Percentiles rank a stretch among this genome's conserved stretches.
phyloP scores from a whole-genome alignment of 169 alveolate genomes.

The Cryptosporidium meleagridis region DNA sequence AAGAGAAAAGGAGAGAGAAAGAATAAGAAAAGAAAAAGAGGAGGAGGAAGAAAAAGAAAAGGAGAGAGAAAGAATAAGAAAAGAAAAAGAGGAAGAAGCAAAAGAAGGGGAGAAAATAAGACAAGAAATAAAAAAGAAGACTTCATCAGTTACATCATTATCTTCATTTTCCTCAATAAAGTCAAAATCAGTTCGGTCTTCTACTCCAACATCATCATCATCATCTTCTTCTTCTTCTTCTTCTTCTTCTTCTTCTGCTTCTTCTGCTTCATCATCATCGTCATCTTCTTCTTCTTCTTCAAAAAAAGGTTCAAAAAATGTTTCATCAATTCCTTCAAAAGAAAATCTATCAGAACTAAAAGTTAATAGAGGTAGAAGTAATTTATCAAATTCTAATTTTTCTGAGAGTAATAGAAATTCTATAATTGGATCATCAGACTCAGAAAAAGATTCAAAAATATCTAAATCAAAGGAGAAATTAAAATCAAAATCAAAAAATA shows the following conservation, averaged over 20 bases:
- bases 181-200: background rate
- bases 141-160: slow-evolving; percentile 10
- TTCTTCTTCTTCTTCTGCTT: background rate
- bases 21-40: background rate
- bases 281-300: background rate
- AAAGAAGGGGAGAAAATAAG: background rate
- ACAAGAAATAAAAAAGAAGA: background rate
- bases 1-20: background rate
- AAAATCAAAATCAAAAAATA: background rate
- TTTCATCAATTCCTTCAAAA: background rate
- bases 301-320: background rate
- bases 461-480: background rate
- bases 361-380: background rate
- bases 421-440: background rate
- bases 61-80: background rate
- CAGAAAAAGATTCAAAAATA: background rate
- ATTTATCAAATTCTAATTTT: background rate
- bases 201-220: background rate
- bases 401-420: background rate
- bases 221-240: too few species aligned
- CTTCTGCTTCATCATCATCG: background rate
- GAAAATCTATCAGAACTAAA: background rate
- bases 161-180: slow-evolving; percentile 11
- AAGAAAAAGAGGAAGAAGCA: background rate
- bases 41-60: background rate